These are phyloP conservation scores for Dionaea muscipula DNA, from an alignment of 179 eudicot genomes.

Conservation along the genomic window DNA sequence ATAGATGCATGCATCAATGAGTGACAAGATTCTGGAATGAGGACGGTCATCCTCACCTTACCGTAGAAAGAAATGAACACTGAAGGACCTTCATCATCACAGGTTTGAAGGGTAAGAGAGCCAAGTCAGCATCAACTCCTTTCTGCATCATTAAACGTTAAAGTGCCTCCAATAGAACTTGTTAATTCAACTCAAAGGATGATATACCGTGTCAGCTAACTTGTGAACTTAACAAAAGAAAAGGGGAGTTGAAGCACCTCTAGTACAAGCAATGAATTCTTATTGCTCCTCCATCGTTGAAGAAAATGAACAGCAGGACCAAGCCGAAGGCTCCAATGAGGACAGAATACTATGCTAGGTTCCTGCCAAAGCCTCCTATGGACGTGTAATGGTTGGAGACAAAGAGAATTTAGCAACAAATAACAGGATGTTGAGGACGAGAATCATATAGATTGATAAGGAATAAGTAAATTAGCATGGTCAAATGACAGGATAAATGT, in stretches of 20 bases:
- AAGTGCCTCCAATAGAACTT: not conserved
- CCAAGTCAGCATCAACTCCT: constrained; percentile 44
- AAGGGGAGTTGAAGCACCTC: constrained; percentile 35
- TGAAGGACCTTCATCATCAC: constrained; percentile 75
- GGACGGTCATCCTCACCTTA: constrained; percentile 29
- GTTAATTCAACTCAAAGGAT: not conserved
- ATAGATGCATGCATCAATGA: too few species aligned
- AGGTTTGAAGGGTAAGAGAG: constrained; percentile 74
- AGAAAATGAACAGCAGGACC: constrained; percentile 89
- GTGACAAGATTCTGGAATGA: too few species aligned
- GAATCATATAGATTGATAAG: too few species aligned
- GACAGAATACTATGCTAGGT: constrained; percentile 81
- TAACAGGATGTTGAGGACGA: too few species aligned
- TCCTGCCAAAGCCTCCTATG: constrained; percentile 70
- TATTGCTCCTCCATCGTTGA: constrained; percentile 61
- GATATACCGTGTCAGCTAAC: not conserved
- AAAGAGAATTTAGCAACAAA: not conserved
- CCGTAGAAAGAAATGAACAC: constrained; percentile 78
- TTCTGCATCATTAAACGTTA: constrained; percentile 27
- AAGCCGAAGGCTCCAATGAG: constrained; percentile 88
- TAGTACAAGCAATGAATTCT: constrained; percentile 63
- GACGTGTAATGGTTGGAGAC: not conserved
- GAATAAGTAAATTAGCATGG: too few species aligned
- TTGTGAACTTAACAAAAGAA: not conserved
- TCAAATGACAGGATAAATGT: too few species aligned